Evolutionary conservation across 2,329 filamentous ascomycete species (phyloP), one percentile per base, ranked within the genome.

Genomic region (Catunica adiposa): DNA sequence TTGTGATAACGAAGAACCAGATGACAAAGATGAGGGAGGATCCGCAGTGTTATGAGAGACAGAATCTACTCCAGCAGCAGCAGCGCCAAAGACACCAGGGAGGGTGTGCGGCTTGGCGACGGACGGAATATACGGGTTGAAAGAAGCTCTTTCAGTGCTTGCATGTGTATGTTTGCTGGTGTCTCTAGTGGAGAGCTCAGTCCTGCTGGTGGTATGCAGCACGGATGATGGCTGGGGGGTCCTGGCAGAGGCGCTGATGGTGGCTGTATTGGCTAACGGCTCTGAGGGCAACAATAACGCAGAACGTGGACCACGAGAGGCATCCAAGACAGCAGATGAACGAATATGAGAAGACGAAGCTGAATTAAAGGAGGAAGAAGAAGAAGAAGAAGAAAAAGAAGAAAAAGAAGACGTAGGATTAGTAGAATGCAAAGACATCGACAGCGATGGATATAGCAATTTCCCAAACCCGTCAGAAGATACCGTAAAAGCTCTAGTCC

Each of bases 141-240:
- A 55, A 55, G 53, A 55, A 55, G 20, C 31, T 52, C 22, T 48
- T 48, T 37, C 29, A 38, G 50, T 52, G 31, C 29, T 52, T 34
- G 11, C 25, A 38, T 22, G 14, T 3, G 9, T 8, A 29, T 23
- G 50, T 9, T 17, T 11, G 5, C 29, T 34, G 29, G 11, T 11
- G 29, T 34, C 29, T 34, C 5, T 34, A 17, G 50, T 52, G 50
- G 50, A 52, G 25, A 17, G n/a, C n/a, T 15, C 17, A 8, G 20
- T 25, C 29, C 11, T 34, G 11, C 5, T 11, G 22, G 44, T 48
- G 44, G 44, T 48, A 22, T 37, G 25, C 29, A 31, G 48, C 25
- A 37, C 48, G 20, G 25, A 51, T 9, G 15, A 6, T 52, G 50
- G 20, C 26, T 7, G 48, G 48, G 48, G 52, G 25, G 31, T 46